Evolutionary conservation across 345 rosid genomes (phyloP).

Genomic region (Camelina neglecta): DNA sequence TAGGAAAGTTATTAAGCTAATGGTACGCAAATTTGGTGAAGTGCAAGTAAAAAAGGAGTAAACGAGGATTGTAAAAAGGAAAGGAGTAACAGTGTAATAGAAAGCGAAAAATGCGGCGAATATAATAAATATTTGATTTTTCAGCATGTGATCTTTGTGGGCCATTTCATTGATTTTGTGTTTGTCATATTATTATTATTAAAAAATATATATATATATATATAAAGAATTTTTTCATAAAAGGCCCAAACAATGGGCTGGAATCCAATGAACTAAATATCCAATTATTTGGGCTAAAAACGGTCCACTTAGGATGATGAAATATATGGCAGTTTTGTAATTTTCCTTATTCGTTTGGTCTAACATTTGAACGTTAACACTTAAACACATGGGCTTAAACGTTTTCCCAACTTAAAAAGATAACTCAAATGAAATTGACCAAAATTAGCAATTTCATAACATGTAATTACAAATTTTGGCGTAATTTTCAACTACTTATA

Average conservation of each 20-base stretch:
- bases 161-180: slow-evolving; percentile 2
- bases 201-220: too few relatives aligned
- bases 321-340: neutral
- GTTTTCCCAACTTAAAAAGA: neutral
- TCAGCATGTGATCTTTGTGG: slow-evolving; percentile 30
- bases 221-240: neutral
- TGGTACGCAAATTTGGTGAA: neutral
- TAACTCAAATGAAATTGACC: neutral
- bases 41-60: neutral
- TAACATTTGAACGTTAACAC: neutral
- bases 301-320: too few relatives aligned
- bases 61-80: neutral
- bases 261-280: neutral
- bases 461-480: neutral
- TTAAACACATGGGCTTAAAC: neutral
- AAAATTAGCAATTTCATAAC: neutral
- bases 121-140: slow-evolving; percentile 9
- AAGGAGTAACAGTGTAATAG: too few relatives aligned
- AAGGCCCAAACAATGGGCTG: neutral
- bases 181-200: too few relatives aligned
- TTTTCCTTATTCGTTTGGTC: neutral
- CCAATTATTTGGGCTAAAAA: neutral
- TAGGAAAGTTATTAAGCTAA: neutral
- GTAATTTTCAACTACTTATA: neutral
- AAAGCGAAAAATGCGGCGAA: slow-evolving; percentile 39